These are phyloP conservation scores for Aspergillaceae sp. DNA, from an alignment of 2,329 filamentous ascomycete species.

Conservation along the genomic window DNA sequence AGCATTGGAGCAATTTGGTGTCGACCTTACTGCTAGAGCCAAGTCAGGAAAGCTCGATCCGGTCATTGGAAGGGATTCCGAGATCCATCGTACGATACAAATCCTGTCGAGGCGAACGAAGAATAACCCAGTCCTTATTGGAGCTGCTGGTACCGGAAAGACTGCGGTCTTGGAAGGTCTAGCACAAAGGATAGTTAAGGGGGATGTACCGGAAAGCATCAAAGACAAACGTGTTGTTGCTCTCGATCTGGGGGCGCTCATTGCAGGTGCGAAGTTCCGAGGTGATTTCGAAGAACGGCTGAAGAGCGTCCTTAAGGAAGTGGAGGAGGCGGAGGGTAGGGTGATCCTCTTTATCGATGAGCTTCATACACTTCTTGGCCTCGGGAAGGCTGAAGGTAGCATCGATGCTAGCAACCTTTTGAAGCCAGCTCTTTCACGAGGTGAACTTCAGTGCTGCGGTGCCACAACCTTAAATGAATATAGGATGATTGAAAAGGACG, in stretches of 20 bases:
- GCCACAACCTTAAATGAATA: conserved; percentile 93
- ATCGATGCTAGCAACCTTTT: conserved; percentile 93
- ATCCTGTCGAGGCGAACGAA: conserved; percentile 87
- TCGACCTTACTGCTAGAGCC: conserved; percentile 80
- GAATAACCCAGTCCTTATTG: conserved; percentile 93
- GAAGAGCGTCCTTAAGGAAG: conserved; percentile 84
- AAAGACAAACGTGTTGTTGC: conserved; percentile 87
- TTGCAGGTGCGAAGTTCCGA: conserved; percentile 89
- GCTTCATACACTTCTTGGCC: conserved; percentile 78
- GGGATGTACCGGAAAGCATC: conserved; percentile 91
- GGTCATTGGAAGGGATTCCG: conserved; percentile 83
- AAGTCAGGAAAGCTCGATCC: conserved; percentile 87
- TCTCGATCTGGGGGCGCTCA: conserved; percentile 81
- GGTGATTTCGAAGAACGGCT: conserved; percentile 94
- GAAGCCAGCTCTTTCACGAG: conserved; percentile 86
- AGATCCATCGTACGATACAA: conserved; percentile 91
- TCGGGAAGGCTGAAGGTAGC: conserved; percentile 91
- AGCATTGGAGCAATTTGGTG: conserved; percentile 80
- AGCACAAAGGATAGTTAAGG: conserved; percentile 78
- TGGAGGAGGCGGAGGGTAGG: conserved; percentile 76
- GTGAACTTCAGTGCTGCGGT: conserved; percentile 89
- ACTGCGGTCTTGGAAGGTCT: conserved; percentile 88
- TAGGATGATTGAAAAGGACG: conserved; percentile 88
- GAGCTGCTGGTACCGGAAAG: conserved; percentile 83
- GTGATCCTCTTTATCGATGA: conserved; percentile 96